Percentiles rank a stretch among this genome's conserved stretches.
Evolutionary conservation across 768 basidiomycete species (phyloP).

Genomic region (Lepiota brunneoincarnata): DNA sequence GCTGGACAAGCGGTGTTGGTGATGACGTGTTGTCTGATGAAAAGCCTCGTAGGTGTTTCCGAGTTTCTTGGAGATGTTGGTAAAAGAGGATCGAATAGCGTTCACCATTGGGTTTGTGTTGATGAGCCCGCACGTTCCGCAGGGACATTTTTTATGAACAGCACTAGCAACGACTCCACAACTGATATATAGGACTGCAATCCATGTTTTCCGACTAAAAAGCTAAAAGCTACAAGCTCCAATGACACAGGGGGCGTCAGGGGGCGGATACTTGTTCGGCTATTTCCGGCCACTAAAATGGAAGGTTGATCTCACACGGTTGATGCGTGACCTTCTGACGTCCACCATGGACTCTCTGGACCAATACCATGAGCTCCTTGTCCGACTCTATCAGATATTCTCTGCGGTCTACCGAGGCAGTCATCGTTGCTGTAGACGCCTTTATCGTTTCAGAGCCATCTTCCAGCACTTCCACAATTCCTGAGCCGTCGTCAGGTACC

Average conservation of each 20-base stretch:
- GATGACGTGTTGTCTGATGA: too few species aligned
- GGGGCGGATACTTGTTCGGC: background rate
- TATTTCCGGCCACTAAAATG: background rate
- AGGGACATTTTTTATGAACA: too few species aligned
- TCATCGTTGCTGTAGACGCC: conserved; percentile 42
- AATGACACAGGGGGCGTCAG: background rate
- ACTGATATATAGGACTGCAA: too few species aligned
- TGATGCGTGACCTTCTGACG: background rate
- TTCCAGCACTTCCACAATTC: conserved; percentile 4
- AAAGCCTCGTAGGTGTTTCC: background rate
- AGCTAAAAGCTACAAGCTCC: too few species aligned
- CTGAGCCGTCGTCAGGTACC: conserved; percentile 16
- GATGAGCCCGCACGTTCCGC: too few species aligned
- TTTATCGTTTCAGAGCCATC: conserved; percentile 20
- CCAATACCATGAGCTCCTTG: conserved; percentile 17
- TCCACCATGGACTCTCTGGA: background rate
- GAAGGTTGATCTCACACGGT: conserved; percentile 1
- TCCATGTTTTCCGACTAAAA: too few species aligned
- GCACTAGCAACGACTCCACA: too few species aligned
- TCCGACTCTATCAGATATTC: conserved; percentile 20
- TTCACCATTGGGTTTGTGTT: background rate
- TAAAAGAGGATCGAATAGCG: background rate
- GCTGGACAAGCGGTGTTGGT: background rate
- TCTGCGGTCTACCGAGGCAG: conserved; percentile 38
- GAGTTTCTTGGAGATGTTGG: conserved; percentile 1